phyloP scores from a whole-genome alignment of 2,329 filamentous ascomycete species.

The Leptographium flavum region DNA sequence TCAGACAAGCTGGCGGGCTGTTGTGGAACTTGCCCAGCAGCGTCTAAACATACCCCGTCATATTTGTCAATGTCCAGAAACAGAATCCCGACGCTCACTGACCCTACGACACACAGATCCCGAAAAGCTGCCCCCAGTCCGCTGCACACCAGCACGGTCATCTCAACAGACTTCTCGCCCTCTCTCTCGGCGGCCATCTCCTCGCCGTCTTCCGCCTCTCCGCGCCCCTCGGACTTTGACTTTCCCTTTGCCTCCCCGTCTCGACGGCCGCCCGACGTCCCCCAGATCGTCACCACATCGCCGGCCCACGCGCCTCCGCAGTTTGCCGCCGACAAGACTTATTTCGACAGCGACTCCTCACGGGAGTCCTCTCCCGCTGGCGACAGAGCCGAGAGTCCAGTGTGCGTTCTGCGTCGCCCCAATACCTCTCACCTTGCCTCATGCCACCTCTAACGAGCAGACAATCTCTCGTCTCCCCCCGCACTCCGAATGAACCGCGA shows the following conservation, averaged over 20 bases:
- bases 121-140: constrained; percentile 35
- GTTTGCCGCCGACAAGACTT: constrained; percentile 16
- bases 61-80: background rate
- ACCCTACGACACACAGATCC: constrained; percentile 23
- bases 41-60: background rate
- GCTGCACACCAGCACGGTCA: constrained; percentile 27
- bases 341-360: constrained; percentile 24
- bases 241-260: constrained; percentile 16
- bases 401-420: constrained; percentile 16
- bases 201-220: constrained; percentile 27
- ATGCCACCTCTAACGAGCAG: constrained; percentile 11
- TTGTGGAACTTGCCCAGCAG: constrained; percentile 15
- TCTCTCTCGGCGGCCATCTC: too few relatives aligned
- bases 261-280: constrained; percentile 13
- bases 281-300: constrained; percentile 19
- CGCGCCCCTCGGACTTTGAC: constrained; percentile 24
- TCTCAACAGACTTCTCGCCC: too few relatives aligned
- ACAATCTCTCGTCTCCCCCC: constrained; percentile 13
- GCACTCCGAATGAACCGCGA: constrained; percentile 34
- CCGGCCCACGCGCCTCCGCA: constrained; percentile 11
- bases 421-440: background rate
- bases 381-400: constrained; percentile 13
- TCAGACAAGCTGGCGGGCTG: constrained; percentile 15
- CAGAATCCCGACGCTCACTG: background rate
- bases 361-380: constrained; percentile 17